Conservation (phyloP, 2,329 filamentous ascomycete species). For the Verticillium klebahnii region DNA sequence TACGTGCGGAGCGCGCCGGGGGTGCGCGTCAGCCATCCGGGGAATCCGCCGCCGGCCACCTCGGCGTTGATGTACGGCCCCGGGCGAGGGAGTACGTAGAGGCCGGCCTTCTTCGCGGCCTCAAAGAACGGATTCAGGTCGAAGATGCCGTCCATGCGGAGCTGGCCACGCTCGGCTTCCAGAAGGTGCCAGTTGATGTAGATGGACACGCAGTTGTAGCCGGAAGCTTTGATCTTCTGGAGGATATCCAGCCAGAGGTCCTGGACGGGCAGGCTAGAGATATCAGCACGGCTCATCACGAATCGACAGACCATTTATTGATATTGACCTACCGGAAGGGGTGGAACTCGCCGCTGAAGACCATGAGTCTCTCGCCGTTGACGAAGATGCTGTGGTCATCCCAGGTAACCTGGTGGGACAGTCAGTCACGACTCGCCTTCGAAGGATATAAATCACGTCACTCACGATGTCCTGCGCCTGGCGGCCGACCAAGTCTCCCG, state of each 20-base stretch:
- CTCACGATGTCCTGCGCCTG: slow-evolving; percentile 20
- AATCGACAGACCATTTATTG: no score
- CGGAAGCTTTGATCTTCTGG: slow-evolving; percentile 76
- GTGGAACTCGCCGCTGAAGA: slow-evolving; percentile 72
- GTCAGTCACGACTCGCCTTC: neutral
- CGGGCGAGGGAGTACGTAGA: slow-evolving; percentile 70
- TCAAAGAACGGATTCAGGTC: slow-evolving; percentile 71
- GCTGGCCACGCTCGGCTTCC: slow-evolving; percentile 68
- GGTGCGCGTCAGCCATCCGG: slow-evolving; percentile 72
- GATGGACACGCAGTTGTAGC: slow-evolving; percentile 76
- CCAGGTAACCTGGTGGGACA: slow-evolving; percentile 51
- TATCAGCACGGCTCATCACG: neutral
- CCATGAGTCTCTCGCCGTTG: slow-evolving; percentile 62
- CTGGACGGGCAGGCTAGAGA: slow-evolving; percentile 31
- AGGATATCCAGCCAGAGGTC: slow-evolving; percentile 64
- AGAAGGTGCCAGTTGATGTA: slow-evolving; percentile 76
- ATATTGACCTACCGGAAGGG: slow-evolving; percentile 41
- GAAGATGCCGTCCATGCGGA: slow-evolving; percentile 67
- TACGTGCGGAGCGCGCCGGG: slow-evolving; percentile 60
- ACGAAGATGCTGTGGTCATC: slow-evolving; percentile 69
- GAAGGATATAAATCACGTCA: neutral
- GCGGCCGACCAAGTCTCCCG: neutral
- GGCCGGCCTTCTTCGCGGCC: slow-evolving; percentile 65
- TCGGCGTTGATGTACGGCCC: slow-evolving; percentile 80
- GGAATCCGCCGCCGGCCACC: slow-evolving; percentile 70